Conservation (phyloP, 1,284 basidiomycete species). For the Ganoderma sinense region DNA sequence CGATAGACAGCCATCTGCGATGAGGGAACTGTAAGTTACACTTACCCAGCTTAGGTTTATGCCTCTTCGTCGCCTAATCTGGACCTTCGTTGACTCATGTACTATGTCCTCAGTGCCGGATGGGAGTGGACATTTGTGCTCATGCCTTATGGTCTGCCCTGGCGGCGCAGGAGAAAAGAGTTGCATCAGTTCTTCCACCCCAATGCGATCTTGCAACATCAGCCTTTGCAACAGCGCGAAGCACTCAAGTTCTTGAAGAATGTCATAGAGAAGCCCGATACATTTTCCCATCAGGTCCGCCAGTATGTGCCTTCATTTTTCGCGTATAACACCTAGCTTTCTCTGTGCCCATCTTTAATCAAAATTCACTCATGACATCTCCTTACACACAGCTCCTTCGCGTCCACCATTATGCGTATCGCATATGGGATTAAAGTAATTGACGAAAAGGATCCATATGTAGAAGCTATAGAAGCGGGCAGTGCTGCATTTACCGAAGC, state of each 20-base stretch:
- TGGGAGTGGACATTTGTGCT: slow-evolving; percentile 11
- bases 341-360: no score
- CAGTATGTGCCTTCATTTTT: slow-evolving; percentile 12
- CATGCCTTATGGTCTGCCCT: slow-evolving; percentile 13
- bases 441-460: slow-evolving; percentile 8
- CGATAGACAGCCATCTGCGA: slow-evolving; percentile 12
- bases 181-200: slow-evolving; percentile 20
- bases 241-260: slow-evolving; percentile 6
- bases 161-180: slow-evolving; percentile 14
- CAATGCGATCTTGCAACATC: slow-evolving; percentile 10
- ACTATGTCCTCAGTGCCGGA: background rate
- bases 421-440: slow-evolving; percentile 13
- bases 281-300: slow-evolving; percentile 11
- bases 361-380: background rate
- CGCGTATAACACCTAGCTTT: background rate
- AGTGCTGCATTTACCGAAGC: background rate
- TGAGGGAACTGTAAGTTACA: slow-evolving; percentile 21
- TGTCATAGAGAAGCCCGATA: slow-evolving; percentile 8
- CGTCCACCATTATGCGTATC: slow-evolving; percentile 5
- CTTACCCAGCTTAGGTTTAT: background rate
- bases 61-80: background rate
- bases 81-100: background rate
- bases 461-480: background rate
- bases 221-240: slow-evolving; percentile 13
- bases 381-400: slow-evolving; percentile 14